Evolutionary conservation across 192 early-diverging fungal genomes (phyloP), one percentile per base, ranked within the genome.

Genomic region (Entomortierella beljakovae): DNA sequence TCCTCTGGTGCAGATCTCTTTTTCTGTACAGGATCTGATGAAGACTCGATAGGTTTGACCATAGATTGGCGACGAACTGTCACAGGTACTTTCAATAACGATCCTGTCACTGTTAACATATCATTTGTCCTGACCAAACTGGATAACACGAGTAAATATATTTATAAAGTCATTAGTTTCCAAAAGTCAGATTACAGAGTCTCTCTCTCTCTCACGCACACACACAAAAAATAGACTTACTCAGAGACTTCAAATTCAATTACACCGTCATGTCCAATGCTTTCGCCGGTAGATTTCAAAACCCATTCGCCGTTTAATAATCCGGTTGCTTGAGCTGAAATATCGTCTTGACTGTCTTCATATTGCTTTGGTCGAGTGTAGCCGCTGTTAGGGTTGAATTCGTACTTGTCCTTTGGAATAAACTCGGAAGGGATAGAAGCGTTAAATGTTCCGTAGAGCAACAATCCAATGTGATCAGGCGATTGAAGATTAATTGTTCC

Each of bases 401-500:
- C 85, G 73, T 92, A 98, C 75, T 87, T 89, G 61, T 83, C 82
- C 61, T 87, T 82, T 31, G 90, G 92, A 43, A 98, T 93, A 62
- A 90, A 84, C 58, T 92, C 90, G 18, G 91, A 86, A 5, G 97
- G 91, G 38, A 99, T 97, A 18, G 95, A 96, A 25, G 96, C 97
- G 68, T 99, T 99, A 85, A 99, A 97, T 9, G 95, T 92, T 43
- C 95, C 93, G 81, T 96, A 95, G 55, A 99, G 86, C 50, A 99
- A 86, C 28, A 97, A 84, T 70, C 96, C 97, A 73, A 99, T 93
- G 64, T 99, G 97, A 80, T 96, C 95, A 7, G 93, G 87, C 50
- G 96, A 97, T 52, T 97, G 94, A 55, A 97, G 90, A 82, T 95
- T 98, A 70, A 98, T 96, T 8, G 90, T 83, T 51, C 92, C 93